Evolutionary conservation across 768 basidiomycete genomes (phyloP).

Genomic region (Galerina sulciceps): DNA sequence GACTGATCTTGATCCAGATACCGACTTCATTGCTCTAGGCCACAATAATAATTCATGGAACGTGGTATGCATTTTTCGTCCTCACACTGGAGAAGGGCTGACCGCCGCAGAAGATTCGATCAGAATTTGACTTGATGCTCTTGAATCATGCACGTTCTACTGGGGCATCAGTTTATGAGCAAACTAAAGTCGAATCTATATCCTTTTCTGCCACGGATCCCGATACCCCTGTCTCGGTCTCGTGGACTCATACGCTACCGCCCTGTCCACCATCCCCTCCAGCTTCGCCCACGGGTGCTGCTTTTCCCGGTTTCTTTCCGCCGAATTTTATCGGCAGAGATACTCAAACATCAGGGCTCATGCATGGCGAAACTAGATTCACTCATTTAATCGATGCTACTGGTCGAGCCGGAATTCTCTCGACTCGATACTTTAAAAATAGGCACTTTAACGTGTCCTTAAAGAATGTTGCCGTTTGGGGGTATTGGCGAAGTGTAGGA

Average conservation of each 20-base stretch:
- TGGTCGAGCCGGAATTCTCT: slow-evolving; percentile 74
- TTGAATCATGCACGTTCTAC: slow-evolving; percentile 57
- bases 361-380: slow-evolving; percentile 61
- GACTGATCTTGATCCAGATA: slow-evolving; percentile 41
- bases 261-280: slow-evolving; percentile 44
- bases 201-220: slow-evolving; percentile 45
- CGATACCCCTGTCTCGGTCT: slow-evolving; percentile 52
- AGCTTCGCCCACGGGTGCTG: slow-evolving; percentile 38
- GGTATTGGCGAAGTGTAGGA: slow-evolving; percentile 65
- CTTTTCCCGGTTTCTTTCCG: slow-evolving; percentile 27
- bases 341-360: slow-evolving; percentile 11
- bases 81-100: not conserved
- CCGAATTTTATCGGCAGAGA: slow-evolving; percentile 12
- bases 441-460: slow-evolving; percentile 69
- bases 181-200: slow-evolving; percentile 53
- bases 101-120: slow-evolving; percentile 45
- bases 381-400: slow-evolving; percentile 75
- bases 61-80: slow-evolving; percentile 45
- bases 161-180: slow-evolving; percentile 58
- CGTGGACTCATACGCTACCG: slow-evolving; percentile 53
- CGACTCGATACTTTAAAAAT: slow-evolving; percentile 70
- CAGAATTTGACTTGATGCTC: slow-evolving; percentile 64
- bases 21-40: slow-evolving; percentile 61
- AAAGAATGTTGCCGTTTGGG: slow-evolving; percentile 80
- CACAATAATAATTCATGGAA: slow-evolving; percentile 63